Percentiles rank a stretch among this genome's conserved stretches.
phyloP scores from a whole-genome alignment of 2,329 filamentous ascomycete genomes.

The Microcera coccophila region DNA sequence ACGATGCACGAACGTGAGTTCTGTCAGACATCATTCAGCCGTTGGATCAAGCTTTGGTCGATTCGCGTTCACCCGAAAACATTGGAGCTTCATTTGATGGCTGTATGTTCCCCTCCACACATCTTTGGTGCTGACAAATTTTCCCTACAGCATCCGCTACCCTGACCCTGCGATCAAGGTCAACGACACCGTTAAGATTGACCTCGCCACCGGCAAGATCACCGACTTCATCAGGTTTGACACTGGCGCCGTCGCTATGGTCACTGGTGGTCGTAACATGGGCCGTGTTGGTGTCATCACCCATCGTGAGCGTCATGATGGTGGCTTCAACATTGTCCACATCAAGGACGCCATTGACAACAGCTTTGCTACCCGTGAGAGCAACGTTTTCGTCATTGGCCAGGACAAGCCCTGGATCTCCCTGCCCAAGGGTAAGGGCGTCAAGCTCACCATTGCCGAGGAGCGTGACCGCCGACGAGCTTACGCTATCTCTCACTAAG shows the following conservation, averaged over 20 bases:
- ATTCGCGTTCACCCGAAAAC: slow-evolving; percentile 40
- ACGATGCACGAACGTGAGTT: slow-evolving; percentile 99
- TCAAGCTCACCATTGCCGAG: slow-evolving; percentile 98
- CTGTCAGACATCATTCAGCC: slow-evolving; percentile 97
- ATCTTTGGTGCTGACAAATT: slow-evolving; percentile 39
- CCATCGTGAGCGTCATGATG: slow-evolving; percentile 99
- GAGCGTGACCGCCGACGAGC: slow-evolving; percentile 97
- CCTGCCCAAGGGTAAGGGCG: slow-evolving; percentile 99
- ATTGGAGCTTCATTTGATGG: slow-evolving; percentile 45
- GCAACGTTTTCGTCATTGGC: slow-evolving; percentile 99
- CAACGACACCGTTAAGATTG: slow-evolving; percentile 99
- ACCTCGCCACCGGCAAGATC: slow-evolving; percentile 96
- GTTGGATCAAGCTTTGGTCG: slow-evolving; percentile 99
- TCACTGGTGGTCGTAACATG: slow-evolving; percentile 99
- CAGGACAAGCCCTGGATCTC: slow-evolving; percentile 99
- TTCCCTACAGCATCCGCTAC: slow-evolving; percentile 82
- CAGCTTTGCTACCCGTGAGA: slow-evolving; percentile 98
- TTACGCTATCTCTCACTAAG: slow-evolving; percentile 50
- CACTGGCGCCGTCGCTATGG: slow-evolving; percentile 96
- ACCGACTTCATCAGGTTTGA: slow-evolving; percentile 98
- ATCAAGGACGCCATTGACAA: slow-evolving; percentile 99
- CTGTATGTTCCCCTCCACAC: slow-evolving; percentile 46
- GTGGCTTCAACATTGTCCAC: slow-evolving; percentile 99
- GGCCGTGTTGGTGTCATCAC: slow-evolving; percentile 99
- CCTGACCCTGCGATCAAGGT: slow-evolving; percentile 98